Evolutionary conservation across 441 rosid species (phyloP).

Genomic region (Adansonia gregorii): DNA sequence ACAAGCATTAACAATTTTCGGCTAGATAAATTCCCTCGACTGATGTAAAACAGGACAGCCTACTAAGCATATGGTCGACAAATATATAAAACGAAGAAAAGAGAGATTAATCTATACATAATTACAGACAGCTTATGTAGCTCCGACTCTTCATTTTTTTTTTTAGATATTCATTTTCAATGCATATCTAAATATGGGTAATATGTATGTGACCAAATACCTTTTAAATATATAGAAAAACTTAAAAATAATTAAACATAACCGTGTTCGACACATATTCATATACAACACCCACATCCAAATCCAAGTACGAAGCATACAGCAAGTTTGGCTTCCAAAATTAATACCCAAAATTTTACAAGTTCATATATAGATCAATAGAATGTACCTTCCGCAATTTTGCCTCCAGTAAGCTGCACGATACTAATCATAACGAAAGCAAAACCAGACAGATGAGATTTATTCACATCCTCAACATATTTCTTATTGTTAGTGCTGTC

Average conservation of each 20-base stretch:
- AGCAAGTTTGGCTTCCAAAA: neutral
- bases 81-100: neutral
- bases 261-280: no score
- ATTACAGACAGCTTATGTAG: no score
- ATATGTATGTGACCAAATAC: no score
- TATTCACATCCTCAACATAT: constrained; percentile 61
- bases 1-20: neutral
- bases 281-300: no score
- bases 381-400: constrained; percentile 70
- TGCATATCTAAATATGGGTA: no score
- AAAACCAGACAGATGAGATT: constrained; percentile 65
- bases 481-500: constrained; percentile 32
- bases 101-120: neutral
- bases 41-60: neutral
- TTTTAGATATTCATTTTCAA: no score
- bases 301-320: no score
- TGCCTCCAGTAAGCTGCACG: constrained; percentile 83
- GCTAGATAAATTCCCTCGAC: constrained; percentile 1
- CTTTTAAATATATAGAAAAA: no score
- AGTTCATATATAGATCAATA: constrained; percentile 19
- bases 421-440: constrained; percentile 71
- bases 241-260: no score
- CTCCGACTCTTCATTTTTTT: no score
- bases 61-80: neutral
- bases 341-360: neutral